Percentiles rank a stretch among this genome's conserved stretches.
Conservation (phyloP, 2,329 filamentous ascomycete species). For the Metarhizium anisopliae region DNA sequence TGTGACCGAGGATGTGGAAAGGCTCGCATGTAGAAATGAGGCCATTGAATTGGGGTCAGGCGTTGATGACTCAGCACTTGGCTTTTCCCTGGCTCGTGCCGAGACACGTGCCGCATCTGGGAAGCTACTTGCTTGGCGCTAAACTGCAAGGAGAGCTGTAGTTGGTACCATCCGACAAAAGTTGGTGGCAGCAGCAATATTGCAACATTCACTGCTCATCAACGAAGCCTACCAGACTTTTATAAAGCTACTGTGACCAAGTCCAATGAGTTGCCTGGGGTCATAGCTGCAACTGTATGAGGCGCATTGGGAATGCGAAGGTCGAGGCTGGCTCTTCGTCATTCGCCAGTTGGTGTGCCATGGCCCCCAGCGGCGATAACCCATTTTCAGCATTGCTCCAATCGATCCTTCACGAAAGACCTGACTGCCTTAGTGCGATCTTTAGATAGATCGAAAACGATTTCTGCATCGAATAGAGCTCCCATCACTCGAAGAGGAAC, state of each 20-base stretch:
- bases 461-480: not conserved
- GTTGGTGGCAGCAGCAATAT: not conserved
- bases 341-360: slow-evolving; percentile 5
- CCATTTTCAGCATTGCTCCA: not conserved
- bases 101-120: not conserved
- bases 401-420: slow-evolving; percentile 3
- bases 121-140: not conserved
- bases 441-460: slow-evolving; percentile 3
- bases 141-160: not conserved
- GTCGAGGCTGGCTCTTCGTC: slow-evolving; percentile 12
- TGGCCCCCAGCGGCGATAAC: not conserved
- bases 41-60: slow-evolving; percentile 25
- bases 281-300: slow-evolving; percentile 11
- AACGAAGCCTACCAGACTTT: not conserved
- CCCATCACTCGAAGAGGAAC: not conserved
- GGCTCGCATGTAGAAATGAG: slow-evolving; percentile 26
- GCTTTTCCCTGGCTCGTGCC: not conserved
- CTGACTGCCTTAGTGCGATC: slow-evolving; percentile 11
- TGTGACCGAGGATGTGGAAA: slow-evolving; percentile 18
- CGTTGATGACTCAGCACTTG: slow-evolving; percentile 25
- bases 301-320: slow-evolving; percentile 20
- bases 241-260: not conserved
- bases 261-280: slow-evolving; percentile 1
- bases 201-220: not conserved
- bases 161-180: not conserved